These are phyloP conservation scores for Conticribra weissflogii DNA, from an alignment of 108 stramenopile genomes.

Conservation along the genomic window DNA sequence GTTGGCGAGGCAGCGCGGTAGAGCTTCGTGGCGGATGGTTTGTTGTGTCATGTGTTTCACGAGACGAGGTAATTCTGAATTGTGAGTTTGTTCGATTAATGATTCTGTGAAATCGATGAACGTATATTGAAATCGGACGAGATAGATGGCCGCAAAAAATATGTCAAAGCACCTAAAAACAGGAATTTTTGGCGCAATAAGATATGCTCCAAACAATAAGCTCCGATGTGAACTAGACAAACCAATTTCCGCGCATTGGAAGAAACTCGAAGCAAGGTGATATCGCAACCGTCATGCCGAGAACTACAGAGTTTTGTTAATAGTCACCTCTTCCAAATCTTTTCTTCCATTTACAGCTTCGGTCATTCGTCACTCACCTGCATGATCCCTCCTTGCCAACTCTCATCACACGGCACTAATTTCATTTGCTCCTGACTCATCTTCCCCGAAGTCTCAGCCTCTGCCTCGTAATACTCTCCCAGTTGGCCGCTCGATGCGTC, in stretches of 20 bases:
- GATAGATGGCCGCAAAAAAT: neutral
- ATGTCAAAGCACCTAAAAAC: neutral
- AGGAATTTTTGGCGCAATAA: no score
- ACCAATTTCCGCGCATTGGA: no score
- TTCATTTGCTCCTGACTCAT: conserved; percentile 34
- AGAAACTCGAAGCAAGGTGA: no score
- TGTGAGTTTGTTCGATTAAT: no score
- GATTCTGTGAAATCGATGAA: no score
- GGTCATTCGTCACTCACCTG: conserved; percentile 42
- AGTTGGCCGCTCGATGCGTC: conserved; percentile 59
- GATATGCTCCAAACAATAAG: no score
- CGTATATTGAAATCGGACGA: no score
- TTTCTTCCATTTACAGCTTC: no score
- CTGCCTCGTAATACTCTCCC: conserved; percentile 66
- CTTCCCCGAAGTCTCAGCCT: conserved; percentile 24
- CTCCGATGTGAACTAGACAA: no score
- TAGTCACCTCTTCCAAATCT: no score
- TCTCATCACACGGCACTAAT: conserved; percentile 85
- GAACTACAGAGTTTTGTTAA: no score
- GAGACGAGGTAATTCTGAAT: neutral
- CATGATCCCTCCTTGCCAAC: conserved; percentile 93
- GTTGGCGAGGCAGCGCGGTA: conserved; percentile 79
- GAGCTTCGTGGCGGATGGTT: conserved; percentile 19
- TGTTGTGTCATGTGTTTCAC: neutral
- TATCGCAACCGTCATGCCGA: no score